Evolutionary conservation across 2,329 filamentous ascomycete species (phyloP), one percentile per base, ranked within the genome.

Genomic region (Xylaria sp.): DNA sequence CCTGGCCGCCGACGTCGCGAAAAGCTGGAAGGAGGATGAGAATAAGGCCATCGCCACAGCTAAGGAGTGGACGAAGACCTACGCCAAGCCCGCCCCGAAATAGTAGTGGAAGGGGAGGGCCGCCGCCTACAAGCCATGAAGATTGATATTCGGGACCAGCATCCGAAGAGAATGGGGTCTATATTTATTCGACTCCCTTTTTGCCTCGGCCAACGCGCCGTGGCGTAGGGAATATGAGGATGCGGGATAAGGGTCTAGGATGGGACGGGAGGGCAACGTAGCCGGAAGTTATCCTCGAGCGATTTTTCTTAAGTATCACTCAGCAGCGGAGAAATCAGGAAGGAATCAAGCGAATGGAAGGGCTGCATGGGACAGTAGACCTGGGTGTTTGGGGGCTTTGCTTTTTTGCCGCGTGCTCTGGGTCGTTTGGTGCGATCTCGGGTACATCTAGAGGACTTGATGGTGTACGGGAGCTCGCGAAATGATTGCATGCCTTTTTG

Each of bases 11-110:
- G 95, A 99, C 73, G 96, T 99, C 50, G 96, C 96, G 42, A 97
- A 98, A 85, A 91, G 92, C 78, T 99, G 96, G 96, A 98, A 98
- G 84, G 94, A 98, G 77, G 91, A 99, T 77, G 93, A 98, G 82
- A 90, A 90, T 72, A 93, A 93, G 56, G 96, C 96, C 27, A 98
- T 99, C 75, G 90, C 92, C 72, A 98, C 94, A 7, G 95, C 95
- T 17, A 91, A 88, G 77, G 93, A 97, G 77, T 98, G 96, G 95
- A 98, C 96, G 12, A 86, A 87, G 79, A 90, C 91, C 75, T 93
- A 96, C 79, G 94, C 94, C 57, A 86, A 86, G 78, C 82, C 87
- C 69, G 83, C 74, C 30, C 74, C 69, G 54, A 73, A 80, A 57
- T 76, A 74, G 70, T 36, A 36, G 68, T 58, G 19, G 24, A 17